phyloP scores from a whole-genome alignment of 164 flowering plant species.

The Protea cynaroides region DNA sequence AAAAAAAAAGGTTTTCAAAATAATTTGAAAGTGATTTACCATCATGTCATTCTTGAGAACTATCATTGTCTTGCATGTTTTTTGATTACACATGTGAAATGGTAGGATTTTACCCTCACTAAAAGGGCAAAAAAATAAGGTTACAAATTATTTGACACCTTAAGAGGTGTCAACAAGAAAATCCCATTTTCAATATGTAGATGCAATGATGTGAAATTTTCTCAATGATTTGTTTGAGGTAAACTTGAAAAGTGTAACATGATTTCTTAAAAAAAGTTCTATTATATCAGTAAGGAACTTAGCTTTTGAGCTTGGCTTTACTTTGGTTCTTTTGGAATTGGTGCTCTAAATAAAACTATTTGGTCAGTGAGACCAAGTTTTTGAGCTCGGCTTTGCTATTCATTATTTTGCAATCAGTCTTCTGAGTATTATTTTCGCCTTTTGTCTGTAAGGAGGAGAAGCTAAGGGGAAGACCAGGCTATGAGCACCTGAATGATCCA shows the following conservation, averaged over 20 bases:
- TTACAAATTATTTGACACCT: too few species aligned
- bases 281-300: not conserved
- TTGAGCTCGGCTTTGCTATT: not conserved
- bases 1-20: too few species aligned
- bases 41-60: too few species aligned
- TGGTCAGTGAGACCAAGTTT: not conserved
- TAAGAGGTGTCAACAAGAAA: too few species aligned
- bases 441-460: slow-evolving; percentile 67
- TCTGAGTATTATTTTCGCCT: slow-evolving; percentile 9
- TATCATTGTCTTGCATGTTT: too few species aligned
- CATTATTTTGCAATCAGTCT: slow-evolving; percentile 1
- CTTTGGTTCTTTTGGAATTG: slow-evolving; percentile 1
- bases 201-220: not conserved
- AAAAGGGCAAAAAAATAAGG: too few species aligned
- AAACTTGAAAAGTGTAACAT: not conserved
- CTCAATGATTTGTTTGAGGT: not conserved
- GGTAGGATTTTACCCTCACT: too few species aligned
- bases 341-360: slow-evolving; percentile 1
- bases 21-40: too few species aligned
- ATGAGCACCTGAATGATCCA: slow-evolving; percentile 92
- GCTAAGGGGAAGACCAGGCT: slow-evolving; percentile 89
- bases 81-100: too few species aligned
- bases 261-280: not conserved
- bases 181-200: too few species aligned
- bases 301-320: not conserved